Percentiles rank a stretch among this genome's conserved stretches.
Conservation (phyloP, 164 flowering plant species). For the Warburgia ugandensis region DNA sequence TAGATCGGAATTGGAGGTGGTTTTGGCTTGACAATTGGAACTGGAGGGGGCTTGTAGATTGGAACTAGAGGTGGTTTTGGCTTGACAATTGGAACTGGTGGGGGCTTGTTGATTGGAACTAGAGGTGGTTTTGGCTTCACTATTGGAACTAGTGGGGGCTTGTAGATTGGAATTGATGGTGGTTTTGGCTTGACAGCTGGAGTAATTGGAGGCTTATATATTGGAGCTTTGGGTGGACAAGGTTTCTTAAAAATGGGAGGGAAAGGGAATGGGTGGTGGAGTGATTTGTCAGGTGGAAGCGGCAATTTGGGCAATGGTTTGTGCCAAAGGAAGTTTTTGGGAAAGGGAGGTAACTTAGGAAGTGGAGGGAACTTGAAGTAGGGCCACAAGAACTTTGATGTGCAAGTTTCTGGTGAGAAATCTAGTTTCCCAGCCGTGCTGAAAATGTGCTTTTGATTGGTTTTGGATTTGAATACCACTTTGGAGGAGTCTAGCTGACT, state of each 20-base stretch:
- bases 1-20: slow-evolving; percentile 1
- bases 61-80: background rate
- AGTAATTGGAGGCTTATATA: background rate
- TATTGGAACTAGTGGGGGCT: background rate
- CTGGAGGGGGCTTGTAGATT: no score
- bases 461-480: slow-evolving; percentile 27
- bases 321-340: slow-evolving; percentile 4
- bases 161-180: background rate
- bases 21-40: background rate
- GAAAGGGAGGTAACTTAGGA: slow-evolving; percentile 12
- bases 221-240: background rate
- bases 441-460: slow-evolving; percentile 31
- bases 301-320: slow-evolving; percentile 1
- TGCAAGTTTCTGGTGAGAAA: slow-evolving; percentile 47
- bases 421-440: slow-evolving; percentile 33
- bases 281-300: background rate
- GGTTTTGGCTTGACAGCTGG: background rate
- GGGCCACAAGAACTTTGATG: slow-evolving; percentile 56
- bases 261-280: background rate
- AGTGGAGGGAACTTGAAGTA: slow-evolving; percentile 26
- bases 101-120: no score
- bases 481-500: slow-evolving; percentile 39
- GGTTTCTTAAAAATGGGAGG: slow-evolving; percentile 2
- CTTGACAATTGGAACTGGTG: background rate
- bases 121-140: background rate